These are phyloP conservation scores for Penicillium goetzii DNA, from an alignment of 495 filamentous ascomycete species.

Conservation along the genomic window DNA sequence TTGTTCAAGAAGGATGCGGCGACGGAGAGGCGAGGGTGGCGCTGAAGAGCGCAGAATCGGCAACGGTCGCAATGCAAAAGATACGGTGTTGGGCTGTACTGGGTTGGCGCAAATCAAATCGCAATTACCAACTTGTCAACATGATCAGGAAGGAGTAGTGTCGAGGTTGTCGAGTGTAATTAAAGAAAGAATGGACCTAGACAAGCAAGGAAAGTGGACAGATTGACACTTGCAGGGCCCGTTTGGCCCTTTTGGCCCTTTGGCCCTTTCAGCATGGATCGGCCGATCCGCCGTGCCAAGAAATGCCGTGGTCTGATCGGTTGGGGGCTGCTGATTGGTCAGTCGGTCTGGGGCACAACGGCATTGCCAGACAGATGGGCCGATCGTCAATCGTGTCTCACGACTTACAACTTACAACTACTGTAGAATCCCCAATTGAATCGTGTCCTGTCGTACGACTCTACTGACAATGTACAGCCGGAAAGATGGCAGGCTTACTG, in stretches of 20 bases:
- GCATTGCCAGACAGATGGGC: slow-evolving; percentile 1
- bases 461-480: neutral
- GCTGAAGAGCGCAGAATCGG: slow-evolving; percentile 5
- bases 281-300: slow-evolving; percentile 15
- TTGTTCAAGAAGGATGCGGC: neutral
- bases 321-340: slow-evolving; percentile 13
- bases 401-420: neutral
- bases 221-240: slow-evolving; percentile 36
- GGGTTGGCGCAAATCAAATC: neutral
- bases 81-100: neutral
- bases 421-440: neutral
- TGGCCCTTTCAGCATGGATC: slow-evolving; percentile 18
- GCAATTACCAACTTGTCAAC: neutral
- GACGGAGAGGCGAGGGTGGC: slow-evolving; percentile 7
- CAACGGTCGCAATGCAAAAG: slow-evolving; percentile 10
- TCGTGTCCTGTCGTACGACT: neutral
- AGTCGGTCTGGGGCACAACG: neutral
- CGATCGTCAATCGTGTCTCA: neutral
- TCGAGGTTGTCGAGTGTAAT: neutral
- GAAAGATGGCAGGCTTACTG: neutral
- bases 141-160: neutral
- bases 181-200: slow-evolving; percentile 15
- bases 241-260: slow-evolving; percentile 29
- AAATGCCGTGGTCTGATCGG: slow-evolving; percentile 15
- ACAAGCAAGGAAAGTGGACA: slow-evolving; percentile 37